A percentile compares a stretch with the other conserved stretches of the same genome.
Evolutionary conservation across 768 basidiomycete genomes (phyloP).

Genomic region (Kwoniella dejecticola): DNA sequence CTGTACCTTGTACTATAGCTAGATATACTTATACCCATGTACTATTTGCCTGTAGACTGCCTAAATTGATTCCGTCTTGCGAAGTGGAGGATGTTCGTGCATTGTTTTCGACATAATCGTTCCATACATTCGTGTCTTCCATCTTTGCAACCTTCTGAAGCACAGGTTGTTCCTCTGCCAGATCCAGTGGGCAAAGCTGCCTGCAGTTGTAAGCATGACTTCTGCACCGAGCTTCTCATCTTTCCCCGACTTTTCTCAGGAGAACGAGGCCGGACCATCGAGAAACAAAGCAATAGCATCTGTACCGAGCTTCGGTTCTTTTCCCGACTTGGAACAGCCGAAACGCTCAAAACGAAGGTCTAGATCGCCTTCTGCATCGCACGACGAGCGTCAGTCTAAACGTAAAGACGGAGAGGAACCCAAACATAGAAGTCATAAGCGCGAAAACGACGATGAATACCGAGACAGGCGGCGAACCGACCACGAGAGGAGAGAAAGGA

Average conservation of each 20-base stretch:
- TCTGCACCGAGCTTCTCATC: slow-evolving; percentile 26
- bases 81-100: neutral
- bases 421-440: neutral
- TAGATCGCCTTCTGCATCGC: neutral
- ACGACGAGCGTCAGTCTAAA: neutral
- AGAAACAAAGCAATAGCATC: neutral
- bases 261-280: neutral
- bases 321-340: slow-evolving; percentile 1
- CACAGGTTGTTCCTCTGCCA: too few species aligned
- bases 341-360: slow-evolving; percentile 6
- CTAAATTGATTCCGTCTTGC: slow-evolving; percentile 6
- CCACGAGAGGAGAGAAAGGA: slow-evolving; percentile 4
- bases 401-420: neutral
- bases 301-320: slow-evolving; percentile 13
- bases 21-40: slow-evolving; percentile 11
- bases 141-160: too few species aligned
- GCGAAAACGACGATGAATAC: neutral
- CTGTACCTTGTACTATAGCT: slow-evolving; percentile 5
- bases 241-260: slow-evolving; percentile 22
- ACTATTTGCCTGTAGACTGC: neutral
- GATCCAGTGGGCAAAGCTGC: too few species aligned
- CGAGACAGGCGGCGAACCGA: neutral
- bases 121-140: too few species aligned
- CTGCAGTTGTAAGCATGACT: neutral
- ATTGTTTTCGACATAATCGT: neutral